phyloP scores from a whole-genome alignment of 2,329 filamentous ascomycete genomes.

The Lachnellula arida region DNA sequence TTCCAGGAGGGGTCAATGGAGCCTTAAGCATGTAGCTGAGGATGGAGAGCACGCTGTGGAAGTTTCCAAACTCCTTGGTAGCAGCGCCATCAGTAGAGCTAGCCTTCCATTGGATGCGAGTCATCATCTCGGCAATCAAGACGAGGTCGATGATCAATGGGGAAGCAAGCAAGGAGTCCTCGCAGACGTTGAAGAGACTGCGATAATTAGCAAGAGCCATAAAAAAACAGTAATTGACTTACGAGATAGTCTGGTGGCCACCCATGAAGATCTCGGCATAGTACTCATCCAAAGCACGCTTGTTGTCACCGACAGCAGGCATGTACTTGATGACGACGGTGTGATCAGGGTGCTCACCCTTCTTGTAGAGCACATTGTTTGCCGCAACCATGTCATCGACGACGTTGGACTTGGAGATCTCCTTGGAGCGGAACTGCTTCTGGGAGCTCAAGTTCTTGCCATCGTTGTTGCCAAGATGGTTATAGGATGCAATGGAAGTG shows the following conservation, averaged over 20 bases:
- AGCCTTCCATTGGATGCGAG: constrained; percentile 87
- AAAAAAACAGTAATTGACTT: constrained; percentile 35
- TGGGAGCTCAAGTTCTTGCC: constrained; percentile 98
- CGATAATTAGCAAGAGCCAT: constrained; percentile 12
- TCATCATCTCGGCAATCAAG: constrained; percentile 94
- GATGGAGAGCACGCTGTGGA: constrained; percentile 95
- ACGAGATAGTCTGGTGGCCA: constrained; percentile 93
- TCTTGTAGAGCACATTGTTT: constrained; percentile 83
- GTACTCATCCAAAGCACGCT: constrained; percentile 98
- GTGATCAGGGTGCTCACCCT: constrained; percentile 94
- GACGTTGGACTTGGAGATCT: constrained; percentile 98
- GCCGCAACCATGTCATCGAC: constrained; percentile 99
- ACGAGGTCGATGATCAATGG: constrained; percentile 97
- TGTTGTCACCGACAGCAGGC: constrained; percentile 97
- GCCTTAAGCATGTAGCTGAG: constrained; percentile 99
- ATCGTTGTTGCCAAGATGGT: constrained; percentile 98
- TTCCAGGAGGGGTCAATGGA: constrained; percentile 87
- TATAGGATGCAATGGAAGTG: constrained; percentile 97
- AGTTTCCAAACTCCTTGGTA: constrained; percentile 74
- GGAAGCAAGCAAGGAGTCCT: constrained; percentile 93
- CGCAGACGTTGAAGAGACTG: constrained; percentile 96
- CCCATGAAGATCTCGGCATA: constrained; percentile 99
- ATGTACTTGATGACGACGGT: constrained; percentile 99
- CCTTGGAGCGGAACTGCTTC: constrained; percentile 98
- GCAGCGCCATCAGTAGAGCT: constrained; percentile 46